Evolutionary conservation across 169 alveolate species (phyloP), one percentile per base, ranked within the genome.

Genomic region (Cyclospora cayetanensis): DNA sequence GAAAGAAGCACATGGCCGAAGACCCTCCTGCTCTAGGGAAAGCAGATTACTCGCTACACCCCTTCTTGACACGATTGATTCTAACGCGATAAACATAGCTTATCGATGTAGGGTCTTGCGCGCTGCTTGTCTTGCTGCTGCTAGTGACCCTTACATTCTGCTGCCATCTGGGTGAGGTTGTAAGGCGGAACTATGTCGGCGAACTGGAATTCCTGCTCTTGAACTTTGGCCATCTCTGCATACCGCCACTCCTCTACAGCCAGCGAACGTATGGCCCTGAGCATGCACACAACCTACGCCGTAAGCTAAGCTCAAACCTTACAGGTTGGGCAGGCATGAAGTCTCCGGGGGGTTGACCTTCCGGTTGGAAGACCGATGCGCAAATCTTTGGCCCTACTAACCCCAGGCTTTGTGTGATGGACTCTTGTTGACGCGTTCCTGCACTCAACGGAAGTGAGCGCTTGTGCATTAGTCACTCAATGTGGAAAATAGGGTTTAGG

Each of bases 131-230:
- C 4, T 37, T 42, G 66, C 86, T 41, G 86, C 86, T 41, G 86
- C 86, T 41, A 42, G 86, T 76, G 86, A 63, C 25, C 43, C 91
- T 83, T 25, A 85, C 91, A 83, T 20, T 85, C 91, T 27, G 72
- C 91, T 18, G 84, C 84, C 2, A 2, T 68, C 11, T 63, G 84
- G 12, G 91, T 27, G 4, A 85, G 68, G 18, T 63, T 70, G 50
- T 66, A 85, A 22, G 91, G 46, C 5, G 27, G 39, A 0, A 46
- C 85, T 68, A 85, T 65, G 22, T 85, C 91, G 31, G 83, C 43
- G 25, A 27, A 85, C 3, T 22, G 12, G 29, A 85, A 85, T 29
- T 55, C 35, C 4, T 63, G 91, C 29, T 4, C 39, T 31, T 37
- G 66, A 0, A 85, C 27, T 27, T 41, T n/a, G 39, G 72, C 74